Evolutionary conservation across 352 stramenopile species (phyloP), one percentile per base, ranked within the genome.

Genomic region (Phytophthora pluvialis): DNA sequence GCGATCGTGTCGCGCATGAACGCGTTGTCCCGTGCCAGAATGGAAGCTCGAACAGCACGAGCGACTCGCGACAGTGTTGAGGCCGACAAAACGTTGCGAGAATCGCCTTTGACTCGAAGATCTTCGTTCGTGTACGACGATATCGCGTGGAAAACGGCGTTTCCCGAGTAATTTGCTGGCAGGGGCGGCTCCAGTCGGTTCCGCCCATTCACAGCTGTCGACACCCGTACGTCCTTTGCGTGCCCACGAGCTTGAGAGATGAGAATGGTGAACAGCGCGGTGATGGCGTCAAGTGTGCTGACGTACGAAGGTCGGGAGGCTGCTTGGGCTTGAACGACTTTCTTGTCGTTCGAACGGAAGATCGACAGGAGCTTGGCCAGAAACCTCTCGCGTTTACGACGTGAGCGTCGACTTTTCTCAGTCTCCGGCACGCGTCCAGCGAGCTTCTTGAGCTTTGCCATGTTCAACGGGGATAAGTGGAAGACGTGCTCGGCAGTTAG

Each of bases 1-100:
- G 82, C 75, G 33, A 87, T 74, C n/a, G 75, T 72, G 21, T 89
- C 80, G 10, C 75, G 73, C 45, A 89, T 52, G 48, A 79, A 86
- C 0, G 29, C 43, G 32, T 77, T 68, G 46, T 85, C 68, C n/a
- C 61, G 72, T 13, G 56, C 51, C n/a, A 81, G 21, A 46, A 89
- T 81, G 3, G 77, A 87, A 18, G 56, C 53, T 18, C 77, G 80
- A 38, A 89, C 65, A 3, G 61, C 60, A 9, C 43, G 60, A 0
- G 80, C 80, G 7, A 85, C 52, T 1, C 13, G 35, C 8, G 45
- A 65, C 13, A 86, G 7, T 5, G 54, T 48, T 1, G 52, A 29
- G 0, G 42, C 13, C 3, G 61, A 60, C 6, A 67, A 31, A 3
- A 4, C 36, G n/a, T 45, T 59, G 13, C 11, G 5, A 46, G 12